These are phyloP conservation scores for Ramaria rubella DNA, from an alignment of 768 basidiomycete genomes.

Conservation along the genomic window DNA sequence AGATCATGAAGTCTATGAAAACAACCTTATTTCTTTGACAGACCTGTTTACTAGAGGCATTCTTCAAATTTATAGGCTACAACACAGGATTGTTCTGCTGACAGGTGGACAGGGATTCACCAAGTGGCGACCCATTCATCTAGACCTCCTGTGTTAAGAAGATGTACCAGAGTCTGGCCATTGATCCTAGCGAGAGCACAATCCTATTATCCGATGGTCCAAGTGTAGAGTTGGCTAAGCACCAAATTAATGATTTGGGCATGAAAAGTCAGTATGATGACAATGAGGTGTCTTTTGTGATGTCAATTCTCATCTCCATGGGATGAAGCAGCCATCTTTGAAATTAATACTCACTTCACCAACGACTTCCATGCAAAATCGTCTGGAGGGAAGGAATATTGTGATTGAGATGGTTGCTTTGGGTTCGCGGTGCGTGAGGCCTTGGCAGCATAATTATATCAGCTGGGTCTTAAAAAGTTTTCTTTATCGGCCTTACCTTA, in stretches of 20 bases:
- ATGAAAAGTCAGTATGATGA: slow-evolving; percentile 47
- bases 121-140: slow-evolving; percentile 84
- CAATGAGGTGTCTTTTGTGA: slow-evolving; percentile 4
- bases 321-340: slow-evolving; percentile 72
- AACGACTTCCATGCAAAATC: slow-evolving; percentile 69
- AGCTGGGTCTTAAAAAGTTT: no score
- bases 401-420: slow-evolving; percentile 96
- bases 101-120: slow-evolving; percentile 74
- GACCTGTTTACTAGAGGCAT: slow-evolving; percentile 90
- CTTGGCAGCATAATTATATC: no score
- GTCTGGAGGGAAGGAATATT: slow-evolving; percentile 59
- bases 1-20: slow-evolving; percentile 63
- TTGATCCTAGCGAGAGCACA: slow-evolving; percentile 56
- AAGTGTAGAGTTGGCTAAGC: slow-evolving; percentile 61
- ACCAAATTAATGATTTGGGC: slow-evolving; percentile 67
- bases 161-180: slow-evolving; percentile 63
- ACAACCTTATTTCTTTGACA: slow-evolving; percentile 69
- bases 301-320: background rate
- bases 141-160: slow-evolving; percentile 71
- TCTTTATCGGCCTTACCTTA: no score
- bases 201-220: slow-evolving; percentile 85
- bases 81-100: slow-evolving; percentile 27
- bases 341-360: slow-evolving; percentile 88
- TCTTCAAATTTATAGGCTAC: slow-evolving; percentile 59
- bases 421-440: no score